These are phyloP conservation scores for Cutaneotrichosporon cavernicola DNA, from an alignment of 1,284 basidiomycete species.

Conservation along the genomic window DNA sequence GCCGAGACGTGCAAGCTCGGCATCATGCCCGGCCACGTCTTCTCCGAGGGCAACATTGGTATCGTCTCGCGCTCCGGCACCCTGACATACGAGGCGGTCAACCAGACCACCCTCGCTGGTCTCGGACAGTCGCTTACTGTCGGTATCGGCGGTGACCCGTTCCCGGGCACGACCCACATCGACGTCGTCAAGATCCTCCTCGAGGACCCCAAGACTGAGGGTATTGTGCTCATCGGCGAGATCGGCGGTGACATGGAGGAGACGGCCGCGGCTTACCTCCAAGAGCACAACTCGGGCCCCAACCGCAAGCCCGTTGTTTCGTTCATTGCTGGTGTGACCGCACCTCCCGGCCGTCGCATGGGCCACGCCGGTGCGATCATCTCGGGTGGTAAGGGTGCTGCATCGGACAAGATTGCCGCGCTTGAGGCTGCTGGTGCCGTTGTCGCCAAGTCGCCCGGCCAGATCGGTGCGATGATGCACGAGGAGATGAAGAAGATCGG, in stretches of 20 bases:
- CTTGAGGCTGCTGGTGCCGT: slow-evolving; percentile 88
- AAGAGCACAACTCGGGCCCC: slow-evolving; percentile 84
- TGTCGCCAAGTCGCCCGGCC: slow-evolving; percentile 94
- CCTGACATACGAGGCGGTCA: slow-evolving; percentile 54
- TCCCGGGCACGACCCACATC: slow-evolving; percentile 80
- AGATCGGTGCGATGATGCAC: slow-evolving; percentile 83
- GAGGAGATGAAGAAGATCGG: slow-evolving; percentile 85
- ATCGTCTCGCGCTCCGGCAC: slow-evolving; percentile 95
- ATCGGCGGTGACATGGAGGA: slow-evolving; percentile 99
- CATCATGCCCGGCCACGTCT: slow-evolving; percentile 98
- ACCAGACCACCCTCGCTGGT: slow-evolving; percentile 83
- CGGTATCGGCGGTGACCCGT: slow-evolving; percentile 98
- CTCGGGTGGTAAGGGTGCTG: slow-evolving; percentile 94
- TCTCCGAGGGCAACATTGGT: slow-evolving; percentile 92
- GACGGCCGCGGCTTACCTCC: slow-evolving; percentile 94
- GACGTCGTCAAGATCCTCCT: slow-evolving; percentile 97
- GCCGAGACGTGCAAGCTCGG: slow-evolving; percentile 99
- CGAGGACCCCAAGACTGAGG: slow-evolving; percentile 87
- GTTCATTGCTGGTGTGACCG: slow-evolving; percentile 96
- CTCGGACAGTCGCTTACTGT: slow-evolving; percentile 96
- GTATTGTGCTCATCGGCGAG: slow-evolving; percentile 97
- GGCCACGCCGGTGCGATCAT: slow-evolving; percentile 99
- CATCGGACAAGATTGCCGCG: slow-evolving; percentile 93
- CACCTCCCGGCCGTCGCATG: slow-evolving; percentile 97
- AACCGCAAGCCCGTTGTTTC: slow-evolving; percentile 94